These are phyloP conservation scores for Secale cereale DNA, from an alignment of 176 grass and related monocot genomes.

Conservation along the genomic window DNA sequence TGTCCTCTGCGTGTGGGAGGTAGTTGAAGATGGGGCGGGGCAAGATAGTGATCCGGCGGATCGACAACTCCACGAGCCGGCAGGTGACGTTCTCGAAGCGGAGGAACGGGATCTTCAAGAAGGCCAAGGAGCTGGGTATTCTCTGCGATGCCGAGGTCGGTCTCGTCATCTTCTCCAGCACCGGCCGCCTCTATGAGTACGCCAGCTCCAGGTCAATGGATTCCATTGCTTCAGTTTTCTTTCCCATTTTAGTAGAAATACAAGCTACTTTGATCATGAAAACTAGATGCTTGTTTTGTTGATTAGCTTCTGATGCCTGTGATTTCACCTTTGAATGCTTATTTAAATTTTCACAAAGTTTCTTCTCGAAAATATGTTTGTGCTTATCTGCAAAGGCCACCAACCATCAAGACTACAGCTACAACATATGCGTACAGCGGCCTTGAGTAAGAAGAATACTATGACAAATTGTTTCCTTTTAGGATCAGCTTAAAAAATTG, in stretches of 20 bases:
- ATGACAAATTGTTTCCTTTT: background rate
- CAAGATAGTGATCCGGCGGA: constrained; percentile 89
- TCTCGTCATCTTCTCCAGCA: constrained; percentile 90
- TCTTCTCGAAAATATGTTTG: background rate
- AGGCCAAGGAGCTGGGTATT: constrained; percentile 88
- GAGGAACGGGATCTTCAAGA: constrained; percentile 84
- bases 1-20: background rate
- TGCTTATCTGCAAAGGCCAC: background rate
- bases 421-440: background rate
- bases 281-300: background rate
- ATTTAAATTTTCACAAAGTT: background rate
- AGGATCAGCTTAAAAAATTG: background rate
- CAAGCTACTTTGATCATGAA: constrained; percentile 13
- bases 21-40: constrained; percentile 64
- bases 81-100: constrained; percentile 95
- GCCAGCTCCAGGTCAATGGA: constrained; percentile 65
- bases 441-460: background rate
- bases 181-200: constrained; percentile 79
- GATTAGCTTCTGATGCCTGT: background rate
- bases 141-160: constrained; percentile 97
- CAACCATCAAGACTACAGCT: background rate
- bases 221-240: background rate
- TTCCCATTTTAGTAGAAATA: background rate
- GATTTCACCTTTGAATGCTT: background rate
- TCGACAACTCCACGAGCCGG: constrained; percentile 90